phyloP scores from a whole-genome alignment of 2,329 filamentous ascomycete genomes.

The Fusarium albidum region DNA sequence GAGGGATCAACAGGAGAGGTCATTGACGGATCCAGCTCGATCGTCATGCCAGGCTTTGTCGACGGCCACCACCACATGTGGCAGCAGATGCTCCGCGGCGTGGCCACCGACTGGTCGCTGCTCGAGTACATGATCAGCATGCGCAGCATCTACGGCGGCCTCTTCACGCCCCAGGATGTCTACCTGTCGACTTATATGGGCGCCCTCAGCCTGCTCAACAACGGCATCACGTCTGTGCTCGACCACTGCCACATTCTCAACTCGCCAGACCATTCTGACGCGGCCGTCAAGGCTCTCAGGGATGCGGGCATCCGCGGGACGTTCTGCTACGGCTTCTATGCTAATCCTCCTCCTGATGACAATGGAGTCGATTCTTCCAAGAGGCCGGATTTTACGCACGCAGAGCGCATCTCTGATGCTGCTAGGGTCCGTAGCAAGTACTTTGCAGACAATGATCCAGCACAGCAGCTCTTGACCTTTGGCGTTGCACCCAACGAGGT shows the following conservation, averaged over 20 bases:
- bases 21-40: constrained; percentile 50
- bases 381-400: too few relatives aligned
- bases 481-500: too few relatives aligned
- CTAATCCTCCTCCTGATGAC: too few relatives aligned
- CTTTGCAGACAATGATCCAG: too few relatives aligned
- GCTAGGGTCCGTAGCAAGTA: too few relatives aligned
- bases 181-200: neutral
- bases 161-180: neutral
- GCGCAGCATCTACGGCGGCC: too few relatives aligned
- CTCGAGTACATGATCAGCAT: constrained; percentile 38
- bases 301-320: neutral
- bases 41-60: constrained; percentile 53
- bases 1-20: too few relatives aligned
- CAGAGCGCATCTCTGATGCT: too few relatives aligned
- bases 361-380: too few relatives aligned
- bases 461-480: too few relatives aligned
- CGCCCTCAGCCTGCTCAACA: neutral
- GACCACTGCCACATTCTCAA: constrained; percentile 10
- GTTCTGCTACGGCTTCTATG: constrained; percentile 4
- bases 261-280: constrained; percentile 1
- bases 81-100: constrained; percentile 47
- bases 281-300: neutral
- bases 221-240: neutral
- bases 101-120: constrained; percentile 35
- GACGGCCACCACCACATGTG: constrained; percentile 56